Conservation (phyloP, 305 asterid species). For the Rubia peregrina region DNA sequence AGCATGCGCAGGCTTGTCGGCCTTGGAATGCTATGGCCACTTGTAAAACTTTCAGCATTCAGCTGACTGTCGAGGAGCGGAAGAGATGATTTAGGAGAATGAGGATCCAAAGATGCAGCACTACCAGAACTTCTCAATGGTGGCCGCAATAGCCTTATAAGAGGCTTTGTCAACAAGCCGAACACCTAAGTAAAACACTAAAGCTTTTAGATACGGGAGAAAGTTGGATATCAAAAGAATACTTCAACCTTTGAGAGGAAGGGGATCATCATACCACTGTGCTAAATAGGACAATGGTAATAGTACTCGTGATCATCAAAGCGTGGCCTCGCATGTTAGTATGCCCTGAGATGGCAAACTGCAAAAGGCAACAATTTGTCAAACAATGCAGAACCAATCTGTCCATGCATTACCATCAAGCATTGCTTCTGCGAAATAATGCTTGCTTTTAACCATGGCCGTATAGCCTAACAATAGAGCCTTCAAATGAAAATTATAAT, state of each 20-base stretch:
- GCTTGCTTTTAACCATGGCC: background rate
- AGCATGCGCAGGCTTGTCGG: conserved; percentile 33
- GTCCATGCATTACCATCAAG: too few relatives aligned
- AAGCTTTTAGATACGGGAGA: background rate
- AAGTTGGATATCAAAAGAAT: background rate
- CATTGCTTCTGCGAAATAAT: too few relatives aligned
- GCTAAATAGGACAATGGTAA: conserved; percentile 34
- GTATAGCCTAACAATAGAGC: background rate
- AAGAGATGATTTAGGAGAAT: conserved; percentile 22
- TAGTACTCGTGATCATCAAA: conserved; percentile 36
- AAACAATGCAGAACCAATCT: background rate
- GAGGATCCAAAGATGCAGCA: conserved; percentile 20
- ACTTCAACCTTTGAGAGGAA: background rate
- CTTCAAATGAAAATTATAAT: background rate
- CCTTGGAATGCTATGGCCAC: conserved; percentile 15
- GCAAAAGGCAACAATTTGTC: conserved; percentile 8
- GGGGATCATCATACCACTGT: conserved; percentile 26
- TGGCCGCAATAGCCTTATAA: conserved; percentile 43
- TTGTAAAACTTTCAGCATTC: conserved; percentile 23
- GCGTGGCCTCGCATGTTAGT: conserved; percentile 28
- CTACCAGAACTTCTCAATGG: conserved; percentile 15
- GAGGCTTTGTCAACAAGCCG: conserved; percentile 64
- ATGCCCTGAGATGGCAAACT: conserved; percentile 34
- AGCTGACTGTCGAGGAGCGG: conserved; percentile 22
- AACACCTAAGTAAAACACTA: conserved; percentile 17